A percentile compares a stretch with the other conserved stretches of the same genome.
Conservation (phyloP, 306 rosid species). For the Citrullus amarus region DNA sequence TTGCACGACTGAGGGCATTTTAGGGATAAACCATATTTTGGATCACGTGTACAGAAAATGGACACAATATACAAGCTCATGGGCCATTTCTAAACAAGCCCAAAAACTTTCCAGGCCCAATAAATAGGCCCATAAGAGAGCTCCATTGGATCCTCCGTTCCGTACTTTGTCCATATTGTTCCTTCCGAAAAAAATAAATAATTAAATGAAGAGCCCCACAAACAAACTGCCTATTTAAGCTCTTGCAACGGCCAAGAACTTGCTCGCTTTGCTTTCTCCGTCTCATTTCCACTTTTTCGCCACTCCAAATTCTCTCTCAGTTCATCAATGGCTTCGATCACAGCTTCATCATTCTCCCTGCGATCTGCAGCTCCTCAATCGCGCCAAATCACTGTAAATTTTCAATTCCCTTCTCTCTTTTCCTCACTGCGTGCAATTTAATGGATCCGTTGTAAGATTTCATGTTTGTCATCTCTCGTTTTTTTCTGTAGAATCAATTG, state of each 20-base stretch:
- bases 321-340: not conserved
- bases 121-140: not conserved
- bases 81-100: too few relatives aligned
- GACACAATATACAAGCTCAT: too few relatives aligned
- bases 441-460: not conserved
- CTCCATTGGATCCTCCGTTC: not conserved
- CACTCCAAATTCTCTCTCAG: not conserved
- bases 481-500: not conserved
- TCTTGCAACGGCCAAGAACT: not conserved
- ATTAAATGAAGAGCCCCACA: not conserved
- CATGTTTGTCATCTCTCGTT: not conserved
- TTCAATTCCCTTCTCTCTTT: not conserved
- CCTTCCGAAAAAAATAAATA: not conserved
- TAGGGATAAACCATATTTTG: too few relatives aligned
- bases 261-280: not conserved
- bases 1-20: too few relatives aligned
- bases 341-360: not conserved
- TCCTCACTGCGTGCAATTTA: not conserved
- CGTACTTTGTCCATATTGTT: not conserved
- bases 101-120: not conserved
- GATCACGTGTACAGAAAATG: too few relatives aligned
- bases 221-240: not conserved
- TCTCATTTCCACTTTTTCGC: not conserved
- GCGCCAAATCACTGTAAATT: not conserved
- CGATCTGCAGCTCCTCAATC: not conserved